These are phyloP conservation scores for Fusarium equiseti DNA, from an alignment of 2,329 filamentous ascomycete species.

Conservation along the genomic window DNA sequence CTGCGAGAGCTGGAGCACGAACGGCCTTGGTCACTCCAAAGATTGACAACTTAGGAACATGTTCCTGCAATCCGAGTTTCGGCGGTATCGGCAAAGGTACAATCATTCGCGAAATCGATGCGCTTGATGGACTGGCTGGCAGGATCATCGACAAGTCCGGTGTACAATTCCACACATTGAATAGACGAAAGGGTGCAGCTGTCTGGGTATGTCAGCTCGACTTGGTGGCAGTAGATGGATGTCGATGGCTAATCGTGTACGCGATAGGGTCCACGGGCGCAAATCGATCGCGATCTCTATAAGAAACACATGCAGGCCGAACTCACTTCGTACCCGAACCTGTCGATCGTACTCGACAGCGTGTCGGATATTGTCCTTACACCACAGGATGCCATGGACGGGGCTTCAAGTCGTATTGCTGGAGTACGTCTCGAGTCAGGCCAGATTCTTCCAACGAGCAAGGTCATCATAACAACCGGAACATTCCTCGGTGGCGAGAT, in stretches of 20 bases:
- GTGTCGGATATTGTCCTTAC: conserved; percentile 88
- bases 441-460: conserved; percentile 80
- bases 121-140: conserved; percentile 89
- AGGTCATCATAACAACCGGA: conserved; percentile 94
- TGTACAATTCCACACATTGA: conserved; percentile 92
- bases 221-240: not conserved
- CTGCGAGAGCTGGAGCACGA: conserved; percentile 86
- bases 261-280: conserved; percentile 81
- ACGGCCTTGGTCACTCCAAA: conserved; percentile 93
- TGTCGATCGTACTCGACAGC: conserved; percentile 85
- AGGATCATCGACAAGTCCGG: conserved; percentile 93
- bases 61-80: conserved; percentile 97
- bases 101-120: conserved; percentile 95
- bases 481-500: conserved; percentile 97
- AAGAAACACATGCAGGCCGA: conserved; percentile 92
- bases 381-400: conserved; percentile 54
- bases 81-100: conserved; percentile 99
- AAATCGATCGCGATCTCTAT: conserved; percentile 93
- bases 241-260: not conserved
- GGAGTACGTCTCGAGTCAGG: conserved; percentile 91
- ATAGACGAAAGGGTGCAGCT: conserved; percentile 89
- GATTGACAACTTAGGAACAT: conserved; percentile 89
- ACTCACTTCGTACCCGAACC: conserved; percentile 79
- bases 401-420: conserved; percentile 77
- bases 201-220: conserved; percentile 75